Percentiles rank a stretch among this genome's conserved stretches.
Conservation (phyloP, 139 green algal species). For the Pseudopediastrum boryanum region DNA sequence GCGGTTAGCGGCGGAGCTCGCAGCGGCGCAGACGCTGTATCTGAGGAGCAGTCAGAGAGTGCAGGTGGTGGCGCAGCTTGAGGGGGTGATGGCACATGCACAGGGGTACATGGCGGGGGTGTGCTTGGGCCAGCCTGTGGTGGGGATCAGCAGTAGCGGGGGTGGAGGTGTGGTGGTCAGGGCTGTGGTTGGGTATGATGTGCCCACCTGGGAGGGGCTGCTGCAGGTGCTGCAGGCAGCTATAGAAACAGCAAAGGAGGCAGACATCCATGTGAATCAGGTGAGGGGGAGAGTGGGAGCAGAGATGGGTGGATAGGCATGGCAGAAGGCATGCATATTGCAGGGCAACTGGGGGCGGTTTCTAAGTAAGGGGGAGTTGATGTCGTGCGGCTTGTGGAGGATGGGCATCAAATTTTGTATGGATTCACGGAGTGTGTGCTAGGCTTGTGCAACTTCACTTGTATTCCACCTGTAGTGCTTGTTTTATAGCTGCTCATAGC, state of each 20-base stretch:
- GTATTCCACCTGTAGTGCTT: no score
- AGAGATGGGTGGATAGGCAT: background rate
- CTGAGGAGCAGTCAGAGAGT: conserved; percentile 56
- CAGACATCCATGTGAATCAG: conserved; percentile 67
- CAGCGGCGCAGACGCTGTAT: conserved; percentile 46
- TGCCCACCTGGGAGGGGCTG: conserved; percentile 34
- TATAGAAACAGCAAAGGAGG: conserved; percentile 65
- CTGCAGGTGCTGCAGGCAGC: conserved; percentile 62
- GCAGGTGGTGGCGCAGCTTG: conserved; percentile 57
- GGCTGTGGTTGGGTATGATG: conserved; percentile 5
- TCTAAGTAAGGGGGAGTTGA: no score
- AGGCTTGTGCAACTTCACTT: no score
- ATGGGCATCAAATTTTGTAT: no score
- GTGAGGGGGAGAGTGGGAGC: conserved; percentile 17
- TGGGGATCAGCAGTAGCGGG: conserved; percentile 16
- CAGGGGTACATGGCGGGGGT: background rate
- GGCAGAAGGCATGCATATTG: no score
- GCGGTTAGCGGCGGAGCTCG: conserved; percentile 58
- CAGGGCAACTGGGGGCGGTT: no score
- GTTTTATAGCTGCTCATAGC: no score
- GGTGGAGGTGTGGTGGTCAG: background rate
- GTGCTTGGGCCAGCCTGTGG: background rate
- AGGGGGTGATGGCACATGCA: conserved; percentile 53
- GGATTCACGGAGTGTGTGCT: no score
- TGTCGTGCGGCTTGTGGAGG: no score